A percentile compares a stretch with the other conserved stretches of the same genome.
These are phyloP conservation scores for Boletus vermiculosoides DNA, from an alignment of 768 basidiomycete genomes.

Conservation along the genomic window DNA sequence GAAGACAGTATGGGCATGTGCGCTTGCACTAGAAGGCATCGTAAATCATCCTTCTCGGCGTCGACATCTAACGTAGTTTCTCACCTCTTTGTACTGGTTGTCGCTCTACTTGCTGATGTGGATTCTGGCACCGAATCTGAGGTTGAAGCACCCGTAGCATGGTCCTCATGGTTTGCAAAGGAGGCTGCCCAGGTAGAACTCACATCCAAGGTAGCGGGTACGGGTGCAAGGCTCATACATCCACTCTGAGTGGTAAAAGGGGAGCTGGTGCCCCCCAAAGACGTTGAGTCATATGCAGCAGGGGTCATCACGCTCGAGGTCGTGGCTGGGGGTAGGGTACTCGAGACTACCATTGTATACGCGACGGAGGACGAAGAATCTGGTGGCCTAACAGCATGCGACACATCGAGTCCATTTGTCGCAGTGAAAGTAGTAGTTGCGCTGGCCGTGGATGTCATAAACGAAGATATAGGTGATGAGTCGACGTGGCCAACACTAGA, in stretches of 20 bases:
- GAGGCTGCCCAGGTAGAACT: not conserved
- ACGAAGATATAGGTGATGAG: not conserved
- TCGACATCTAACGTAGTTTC: not conserved
- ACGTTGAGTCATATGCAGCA: not conserved
- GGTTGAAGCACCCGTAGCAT: not conserved
- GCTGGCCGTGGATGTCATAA: not conserved
- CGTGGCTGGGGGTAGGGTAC: not conserved
- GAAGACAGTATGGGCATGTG: not conserved
- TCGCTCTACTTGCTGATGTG: not conserved
- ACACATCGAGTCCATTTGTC: not conserved
- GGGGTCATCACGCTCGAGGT: not conserved
- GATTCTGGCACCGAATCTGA: not conserved
- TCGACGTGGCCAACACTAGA: not conserved
- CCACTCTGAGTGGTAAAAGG: not conserved
- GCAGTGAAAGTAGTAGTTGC: not conserved
- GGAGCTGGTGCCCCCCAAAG: not conserved
- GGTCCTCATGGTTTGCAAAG: not conserved
- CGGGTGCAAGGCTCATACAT: not conserved
- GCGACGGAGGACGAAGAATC: not conserved
- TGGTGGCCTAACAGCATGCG: not conserved
- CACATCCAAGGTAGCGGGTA: not conserved
- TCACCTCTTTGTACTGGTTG: slow-evolving; percentile 9
- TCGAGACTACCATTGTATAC: not conserved
- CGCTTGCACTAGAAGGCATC: not conserved
- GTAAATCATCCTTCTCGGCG: not conserved